These are phyloP conservation scores for Priceomyces melissophilus DNA, from an alignment of 805 yeast species.

Conservation along the genomic window DNA sequence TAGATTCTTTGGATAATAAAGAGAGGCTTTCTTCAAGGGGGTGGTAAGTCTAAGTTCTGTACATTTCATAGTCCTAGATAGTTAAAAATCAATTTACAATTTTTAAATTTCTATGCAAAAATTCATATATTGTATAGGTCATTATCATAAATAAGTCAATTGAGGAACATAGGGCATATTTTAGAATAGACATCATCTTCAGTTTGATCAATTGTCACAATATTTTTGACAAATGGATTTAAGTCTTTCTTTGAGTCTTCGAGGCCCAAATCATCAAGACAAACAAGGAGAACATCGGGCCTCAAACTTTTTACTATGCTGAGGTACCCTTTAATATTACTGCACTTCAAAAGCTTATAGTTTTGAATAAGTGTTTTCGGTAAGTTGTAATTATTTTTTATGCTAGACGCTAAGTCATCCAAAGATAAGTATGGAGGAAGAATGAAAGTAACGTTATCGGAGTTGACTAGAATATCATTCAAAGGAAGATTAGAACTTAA, in stretches of 20 bases:
- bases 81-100: background rate
- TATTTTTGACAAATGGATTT: constrained; percentile 34
- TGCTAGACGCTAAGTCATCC: constrained; percentile 29
- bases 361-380: constrained; percentile 26
- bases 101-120: background rate
- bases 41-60: constrained; percentile 32
- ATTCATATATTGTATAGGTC: background rate
- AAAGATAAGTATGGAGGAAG: constrained; percentile 41
- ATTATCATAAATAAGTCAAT: constrained; percentile 1
- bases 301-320: constrained; percentile 35
- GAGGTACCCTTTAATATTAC: constrained; percentile 39
- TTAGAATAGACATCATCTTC: constrained; percentile 14
- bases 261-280: constrained; percentile 42
- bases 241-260: constrained; percentile 30
- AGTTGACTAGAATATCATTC: constrained; percentile 32
- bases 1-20: constrained; percentile 44
- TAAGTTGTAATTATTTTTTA: constrained; percentile 8
- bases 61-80: too few species aligned
- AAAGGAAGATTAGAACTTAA: constrained; percentile 35
- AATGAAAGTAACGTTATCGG: constrained; percentile 41
- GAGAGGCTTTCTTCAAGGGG: constrained; percentile 52
- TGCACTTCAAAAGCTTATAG: constrained; percentile 37
- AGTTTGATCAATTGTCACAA: constrained; percentile 22
- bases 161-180: constrained; percentile 13
- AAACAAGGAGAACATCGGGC: constrained; percentile 40